Percentiles rank a stretch among this genome's conserved stretches.
Evolutionary conservation across 768 basidiomycete genomes (phyloP).

Genomic region (Xanthoconium purpureum): DNA sequence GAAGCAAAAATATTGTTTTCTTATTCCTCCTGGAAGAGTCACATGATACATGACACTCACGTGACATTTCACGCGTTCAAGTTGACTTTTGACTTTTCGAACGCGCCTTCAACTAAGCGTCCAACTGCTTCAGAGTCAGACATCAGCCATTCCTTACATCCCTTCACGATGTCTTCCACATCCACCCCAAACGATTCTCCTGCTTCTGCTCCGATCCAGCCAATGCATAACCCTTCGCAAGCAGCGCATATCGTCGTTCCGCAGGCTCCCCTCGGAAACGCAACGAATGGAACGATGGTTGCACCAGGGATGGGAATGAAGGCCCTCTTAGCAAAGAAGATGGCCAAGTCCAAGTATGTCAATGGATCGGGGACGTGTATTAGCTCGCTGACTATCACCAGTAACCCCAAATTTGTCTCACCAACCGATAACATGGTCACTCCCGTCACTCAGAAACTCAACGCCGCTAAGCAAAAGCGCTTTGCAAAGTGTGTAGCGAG

Average conservation of each 20-base stretch:
- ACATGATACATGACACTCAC: slow-evolving; percentile 18
- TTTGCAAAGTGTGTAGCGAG: slow-evolving; percentile 71
- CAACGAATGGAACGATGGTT: slow-evolving; percentile 49
- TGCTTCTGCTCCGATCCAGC: slow-evolving; percentile 59
- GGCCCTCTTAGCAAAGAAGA: slow-evolving; percentile 88
- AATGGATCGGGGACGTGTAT: not conserved
- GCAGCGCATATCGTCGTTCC: slow-evolving; percentile 77
- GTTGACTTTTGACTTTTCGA: slow-evolving; percentile 23
- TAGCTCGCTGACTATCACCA: slow-evolving; percentile 30
- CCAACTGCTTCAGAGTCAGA: not conserved
- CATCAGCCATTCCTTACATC: not conserved
- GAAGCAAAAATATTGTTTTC: too few relatives aligned
- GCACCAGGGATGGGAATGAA: slow-evolving; percentile 81
- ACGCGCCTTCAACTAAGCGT: slow-evolving; percentile 14
- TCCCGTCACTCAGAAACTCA: slow-evolving; percentile 89
- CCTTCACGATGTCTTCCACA: slow-evolving; percentile 48
- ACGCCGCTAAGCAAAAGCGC: slow-evolving; percentile 88
- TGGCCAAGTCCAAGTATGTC: slow-evolving; percentile 84
- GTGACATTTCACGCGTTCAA: slow-evolving; percentile 27
- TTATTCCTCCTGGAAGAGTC: not conserved
- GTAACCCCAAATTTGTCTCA: slow-evolving; percentile 86
- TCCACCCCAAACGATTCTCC: slow-evolving; percentile 69
- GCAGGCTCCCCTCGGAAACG: slow-evolving; percentile 75
- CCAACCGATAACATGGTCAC: slow-evolving; percentile 96
- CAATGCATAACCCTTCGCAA: slow-evolving; percentile 81